Evolutionary conservation across 1,284 basidiomycete genomes (phyloP), one percentile per base, ranked within the genome.

Genomic region (Cystobasidiaceae sp.): DNA sequence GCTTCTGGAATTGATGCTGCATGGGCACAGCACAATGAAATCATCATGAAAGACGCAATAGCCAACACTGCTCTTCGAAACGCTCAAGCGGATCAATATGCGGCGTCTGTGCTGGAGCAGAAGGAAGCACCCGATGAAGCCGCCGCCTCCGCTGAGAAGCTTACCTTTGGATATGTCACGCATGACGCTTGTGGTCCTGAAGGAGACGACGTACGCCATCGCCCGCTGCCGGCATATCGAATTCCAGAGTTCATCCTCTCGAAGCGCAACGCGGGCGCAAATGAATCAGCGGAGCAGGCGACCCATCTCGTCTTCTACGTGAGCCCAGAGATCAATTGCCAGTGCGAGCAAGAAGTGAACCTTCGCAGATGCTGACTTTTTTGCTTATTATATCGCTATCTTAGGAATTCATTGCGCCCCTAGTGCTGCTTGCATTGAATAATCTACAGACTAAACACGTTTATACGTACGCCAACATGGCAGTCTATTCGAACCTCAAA

Each of bases 151-250:
- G 9, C n/a, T n/a, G n/a, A n/a, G 9, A 63, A 56, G 23, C 45
- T 43, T 15, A 66, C 55, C 4, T 65, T 66, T 56, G 67, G 67
- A 3, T 68, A 68, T 25, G 54, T 39, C 9, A 68, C 74, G 39
- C 59, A 66, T 34, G 74, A 75, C 39, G 45, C 57, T 7, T 73
- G 73, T 46, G 67, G 61, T 27, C 62, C 71, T 3, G 68, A 62
- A 5, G 74, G 74, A 1, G 74, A 75, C 65, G 74, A 75, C 44
- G 72, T 68, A 9, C 28, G 39, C 5, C 74, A 75, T 62, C 45
- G 66, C 2, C 72, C 74, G 9, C 49, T 71, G 48, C 70, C 71
- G 4, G 34, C 51, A 4, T 68, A 66, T 11, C 45, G 67, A n/a
- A 72, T 73, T 45, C 73, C 74, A 21, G 66, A 68, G 30, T 75